These are phyloP conservation scores for Pythium grandisporangium DNA, from an alignment of 352 stramenopile genomes.

Conservation along the genomic window DNA sequence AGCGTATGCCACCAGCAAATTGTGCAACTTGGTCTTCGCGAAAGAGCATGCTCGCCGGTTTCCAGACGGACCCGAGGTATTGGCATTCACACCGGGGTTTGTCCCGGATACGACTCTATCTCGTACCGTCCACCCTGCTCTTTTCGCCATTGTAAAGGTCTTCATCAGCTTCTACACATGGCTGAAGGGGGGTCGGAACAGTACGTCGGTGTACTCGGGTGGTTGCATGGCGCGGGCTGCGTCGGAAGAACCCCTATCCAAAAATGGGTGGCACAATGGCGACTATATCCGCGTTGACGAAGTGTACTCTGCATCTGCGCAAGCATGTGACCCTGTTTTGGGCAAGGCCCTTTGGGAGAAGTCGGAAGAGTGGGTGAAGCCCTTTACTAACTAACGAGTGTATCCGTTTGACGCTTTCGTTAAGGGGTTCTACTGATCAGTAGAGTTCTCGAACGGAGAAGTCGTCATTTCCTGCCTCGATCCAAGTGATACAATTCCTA, in stretches of 20 bases:
- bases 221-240: constrained; percentile 10
- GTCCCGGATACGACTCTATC: constrained; percentile 13
- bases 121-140: constrained; percentile 6
- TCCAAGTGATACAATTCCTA: too few species aligned
- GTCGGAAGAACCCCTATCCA: background rate
- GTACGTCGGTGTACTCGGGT: constrained; percentile 6
- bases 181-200: constrained; percentile 1
- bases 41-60: constrained; percentile 9
- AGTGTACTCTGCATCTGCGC: background rate
- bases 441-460: too few species aligned
- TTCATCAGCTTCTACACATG: background rate
- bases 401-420: too few species aligned
- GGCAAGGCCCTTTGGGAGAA: constrained; percentile 16
- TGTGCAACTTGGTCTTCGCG: constrained; percentile 11
- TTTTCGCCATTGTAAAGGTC: constrained; percentile 4
- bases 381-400: too few species aligned
- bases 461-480: too few species aligned
- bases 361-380: constrained; percentile 6
- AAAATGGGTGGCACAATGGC: background rate
- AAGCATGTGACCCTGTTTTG: constrained; percentile 7
- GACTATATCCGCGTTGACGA: constrained; percentile 12
- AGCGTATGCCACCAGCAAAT: constrained; percentile 9
- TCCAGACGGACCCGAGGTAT: constrained; percentile 6
- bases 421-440: too few species aligned
- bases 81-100: constrained; percentile 17